A percentile compares a stretch with the other conserved stretches of the same genome.
These are phyloP conservation scores for Colletotrichum liaoningense DNA, from an alignment of 2,329 filamentous ascomycete species.

Conservation along the genomic window DNA sequence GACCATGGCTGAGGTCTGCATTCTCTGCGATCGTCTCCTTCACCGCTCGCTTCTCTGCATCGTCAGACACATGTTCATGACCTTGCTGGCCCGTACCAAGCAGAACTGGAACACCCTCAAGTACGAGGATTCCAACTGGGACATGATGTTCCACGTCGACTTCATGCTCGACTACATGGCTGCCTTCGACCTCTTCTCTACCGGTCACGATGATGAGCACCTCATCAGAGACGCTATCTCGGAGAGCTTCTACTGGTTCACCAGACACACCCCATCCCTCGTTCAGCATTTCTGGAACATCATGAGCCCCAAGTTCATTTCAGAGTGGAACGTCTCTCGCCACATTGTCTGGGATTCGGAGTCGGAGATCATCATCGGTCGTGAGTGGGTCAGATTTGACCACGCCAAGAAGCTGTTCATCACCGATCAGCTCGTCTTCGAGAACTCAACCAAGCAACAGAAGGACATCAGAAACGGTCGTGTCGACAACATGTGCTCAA, in stretches of 20 bases:
- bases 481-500: conserved; percentile 11
- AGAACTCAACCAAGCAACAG: conserved; percentile 8
- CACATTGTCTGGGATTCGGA: background rate
- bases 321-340: conserved; percentile 8
- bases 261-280: background rate
- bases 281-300: background rate
- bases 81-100: conserved; percentile 5
- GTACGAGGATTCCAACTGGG: background rate
- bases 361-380: background rate
- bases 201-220: conserved; percentile 21
- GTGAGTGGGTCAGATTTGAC: background rate
- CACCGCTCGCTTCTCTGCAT: conserved; percentile 28
- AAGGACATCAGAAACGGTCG: conserved; percentile 21
- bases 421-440: conserved; percentile 22
- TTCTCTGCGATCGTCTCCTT: conserved; percentile 21
- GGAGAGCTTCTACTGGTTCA: conserved; percentile 29
- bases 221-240: conserved; percentile 17
- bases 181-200: conserved; percentile 8
- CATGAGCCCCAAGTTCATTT: conserved; percentile 4
- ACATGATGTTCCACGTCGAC: background rate
- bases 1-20: background rate
- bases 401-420: conserved; percentile 16
- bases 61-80: conserved; percentile 22
- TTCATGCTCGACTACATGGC: conserved; percentile 22
- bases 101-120: conserved; percentile 9